Evolutionary conservation across 768 basidiomycete species (phyloP), one percentile per base, ranked within the genome.

Genomic region (Macrolepiota fuliginosa): DNA sequence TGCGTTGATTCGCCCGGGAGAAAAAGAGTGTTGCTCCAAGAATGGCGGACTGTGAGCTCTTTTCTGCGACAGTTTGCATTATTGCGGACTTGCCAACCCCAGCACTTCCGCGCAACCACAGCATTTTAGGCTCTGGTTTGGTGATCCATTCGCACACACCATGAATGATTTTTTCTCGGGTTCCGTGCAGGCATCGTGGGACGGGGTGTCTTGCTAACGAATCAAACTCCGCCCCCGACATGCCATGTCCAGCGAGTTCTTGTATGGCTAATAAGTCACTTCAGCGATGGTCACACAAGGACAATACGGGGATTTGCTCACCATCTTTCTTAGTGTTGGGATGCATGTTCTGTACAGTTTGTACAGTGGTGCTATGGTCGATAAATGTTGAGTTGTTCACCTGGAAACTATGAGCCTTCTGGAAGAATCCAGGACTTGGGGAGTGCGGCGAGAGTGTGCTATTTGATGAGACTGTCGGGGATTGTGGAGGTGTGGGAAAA

Each of bases 21-120:
- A 58, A 37, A 4, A 58, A 58, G 12, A 58, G 57, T 10, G 47
- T 15, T 51, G 46, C 57, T 7, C 47, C 57, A 11, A 58, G 49
- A n/a, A 2, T 13, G 11, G 7, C 0, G 12, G 47, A 51, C 13
- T 11, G 10, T 9, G 32, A 35, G 0, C 10, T 13, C 11, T n/a
- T 3, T 25, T 58, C 57, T 12, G 57, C 57, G 9, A 58, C 15
- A 9, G 47, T 50, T 27, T 58, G 47, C 36, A 58, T 50, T n/a
- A 58, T 58, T 4, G 57, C 57, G 15, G 57, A 58, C 37, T 58
- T 58, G 22, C 57, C 57, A 15, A 51, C 57, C 0, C 57, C 57
- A 3, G 57, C 57, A 1, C 47, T n/a, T 3, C 57, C 57, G 17
- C 36, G 24, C 13, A 58, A 37, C 57, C 57, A 58, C 1, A 17